Base-by-base conservation (phyloP, 2,329 filamentous ascomycete species). In the Verticillium albo-atrum region DNA sequence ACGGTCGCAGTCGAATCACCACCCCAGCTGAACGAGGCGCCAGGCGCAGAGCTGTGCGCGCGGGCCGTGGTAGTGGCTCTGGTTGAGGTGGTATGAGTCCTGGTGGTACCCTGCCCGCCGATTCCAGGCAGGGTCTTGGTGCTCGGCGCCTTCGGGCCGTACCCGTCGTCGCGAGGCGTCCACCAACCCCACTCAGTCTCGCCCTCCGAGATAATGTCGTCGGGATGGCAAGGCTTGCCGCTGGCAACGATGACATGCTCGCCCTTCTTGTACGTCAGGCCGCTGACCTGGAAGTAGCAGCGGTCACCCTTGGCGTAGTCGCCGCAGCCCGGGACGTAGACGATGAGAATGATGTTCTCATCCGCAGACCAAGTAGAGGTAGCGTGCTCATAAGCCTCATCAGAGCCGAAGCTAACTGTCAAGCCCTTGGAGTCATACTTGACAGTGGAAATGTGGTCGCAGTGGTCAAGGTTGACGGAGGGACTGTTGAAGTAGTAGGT, bases 381-480 rank as follows among this genome's bases (percentile, higher is more conserved):
- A 1, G 68, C 68, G 25, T 65, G 62, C 4, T 66, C 25, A 15
- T 64, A 70, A 2, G 68, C 64, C 6, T 69, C 66, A 9, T 60
- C 6, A n/a, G 54, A 61, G 6, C 20, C 28, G 55, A 70, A 70
- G 15, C 52, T 58, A 12, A 65, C 56, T 1, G 58, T 54, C 12
- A 68, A 54, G 1, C 59, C 61, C 2, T 57, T 30, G 0, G 51
- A 6, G 1, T 30, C n/a, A 30, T 60, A 51, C 17, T 67, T 64
- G 7, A 60, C 37, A 7, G 63, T 56, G 0, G 50, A 55, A 7
- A 69, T 47, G 25, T 68, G 63, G 3, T 67, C 65, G 47, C 60
- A 62, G 30, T 72, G 67, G 37, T 72, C 70, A 1, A 71, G 63
- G 60, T 71, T 70, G 52, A 72, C 69, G 0, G 70, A 71, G 1